Percentiles rank a stretch among this genome's conserved stretches.
phyloP scores from a whole-genome alignment of 768 basidiomycete species.

The Leccinum incarnatum region DNA sequence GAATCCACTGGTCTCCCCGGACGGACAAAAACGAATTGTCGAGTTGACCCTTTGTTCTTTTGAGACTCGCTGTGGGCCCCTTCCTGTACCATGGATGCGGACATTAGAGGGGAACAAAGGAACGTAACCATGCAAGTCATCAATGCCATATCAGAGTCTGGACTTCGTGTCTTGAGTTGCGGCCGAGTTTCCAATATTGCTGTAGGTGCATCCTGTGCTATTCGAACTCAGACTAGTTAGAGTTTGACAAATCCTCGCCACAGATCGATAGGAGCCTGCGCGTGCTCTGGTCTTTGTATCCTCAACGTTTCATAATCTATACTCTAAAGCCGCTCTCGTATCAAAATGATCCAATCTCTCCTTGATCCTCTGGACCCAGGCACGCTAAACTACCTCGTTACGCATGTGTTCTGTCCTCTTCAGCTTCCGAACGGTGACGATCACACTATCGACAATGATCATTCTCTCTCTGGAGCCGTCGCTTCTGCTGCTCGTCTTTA shows the following conservation, averaged over 20 bases:
- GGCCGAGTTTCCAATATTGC: background rate
- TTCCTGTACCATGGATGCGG: background rate
- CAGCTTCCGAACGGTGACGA: constrained; percentile 36
- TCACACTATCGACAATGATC: constrained; percentile 21
- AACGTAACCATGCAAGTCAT: too few relatives aligned
- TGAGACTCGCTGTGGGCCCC: background rate
- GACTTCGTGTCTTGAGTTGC: background rate
- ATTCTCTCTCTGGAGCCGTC: constrained; percentile 24
- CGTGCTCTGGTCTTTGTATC: background rate
- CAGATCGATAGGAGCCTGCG: background rate
- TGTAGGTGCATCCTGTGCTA: background rate
- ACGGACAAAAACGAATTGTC: background rate
- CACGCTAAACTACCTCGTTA: constrained; percentile 26
- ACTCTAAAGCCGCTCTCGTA: background rate
- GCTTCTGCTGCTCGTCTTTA: constrained; percentile 21
- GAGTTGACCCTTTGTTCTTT: background rate
- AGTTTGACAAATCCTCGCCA: background rate
- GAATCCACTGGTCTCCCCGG: background rate
- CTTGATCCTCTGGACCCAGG: background rate
- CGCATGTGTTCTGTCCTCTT: constrained; percentile 39
- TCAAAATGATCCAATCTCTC: background rate
- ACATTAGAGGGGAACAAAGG: background rate
- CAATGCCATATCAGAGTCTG: too few relatives aligned
- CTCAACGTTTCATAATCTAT: background rate
- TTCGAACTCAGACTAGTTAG: background rate